These are phyloP conservation scores for Ophiostoma australiae DNA, from an alignment of 2,329 filamentous ascomycete genomes.

Conservation along the genomic window DNA sequence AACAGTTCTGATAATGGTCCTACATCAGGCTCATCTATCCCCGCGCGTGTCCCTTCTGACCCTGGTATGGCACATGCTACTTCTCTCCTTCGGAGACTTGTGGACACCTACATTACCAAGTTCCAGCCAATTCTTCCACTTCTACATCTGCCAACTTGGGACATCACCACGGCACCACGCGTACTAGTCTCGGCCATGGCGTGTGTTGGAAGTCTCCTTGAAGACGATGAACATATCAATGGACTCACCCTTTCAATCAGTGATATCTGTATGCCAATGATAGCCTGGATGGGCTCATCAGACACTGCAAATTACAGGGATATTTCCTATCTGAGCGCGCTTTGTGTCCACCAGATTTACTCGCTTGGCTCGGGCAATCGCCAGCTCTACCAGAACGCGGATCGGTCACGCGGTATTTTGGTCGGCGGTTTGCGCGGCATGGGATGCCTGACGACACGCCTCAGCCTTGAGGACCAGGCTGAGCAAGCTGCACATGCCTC, in stretches of 20 bases:
- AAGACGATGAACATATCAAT: slow-evolving; percentile 20
- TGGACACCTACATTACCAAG: slow-evolving; percentile 30
- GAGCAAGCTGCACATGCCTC: slow-evolving; percentile 15
- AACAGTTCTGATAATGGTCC: not conserved
- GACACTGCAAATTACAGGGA: slow-evolving; percentile 31
- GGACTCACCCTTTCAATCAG: slow-evolving; percentile 29
- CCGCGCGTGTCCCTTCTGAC: not conserved
- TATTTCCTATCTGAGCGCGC: slow-evolving; percentile 31
- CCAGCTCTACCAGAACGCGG: slow-evolving; percentile 33
- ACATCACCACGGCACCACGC: slow-evolving; percentile 28
- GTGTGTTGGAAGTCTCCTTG: slow-evolving; percentile 32
- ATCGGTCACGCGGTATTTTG: slow-evolving; percentile 32
- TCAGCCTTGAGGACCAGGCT: slow-evolving; percentile 19
- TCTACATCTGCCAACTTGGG: slow-evolving; percentile 33
- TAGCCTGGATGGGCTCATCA: slow-evolving; percentile 32
- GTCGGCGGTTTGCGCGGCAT: slow-evolving; percentile 32
- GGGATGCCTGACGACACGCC: slow-evolving; percentile 30
- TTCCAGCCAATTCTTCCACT: slow-evolving; percentile 34
- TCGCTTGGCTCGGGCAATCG: slow-evolving; percentile 34
- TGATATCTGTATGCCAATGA: slow-evolving; percentile 31
- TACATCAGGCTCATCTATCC: not conserved
- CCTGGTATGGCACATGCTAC: slow-evolving; percentile 27
- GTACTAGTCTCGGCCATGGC: slow-evolving; percentile 33
- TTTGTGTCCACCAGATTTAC: slow-evolving; percentile 35
- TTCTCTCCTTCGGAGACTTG: slow-evolving; percentile 28